Conservation (phyloP, 2,329 filamentous ascomycete genomes). For the Bertia moriformis region DNA sequence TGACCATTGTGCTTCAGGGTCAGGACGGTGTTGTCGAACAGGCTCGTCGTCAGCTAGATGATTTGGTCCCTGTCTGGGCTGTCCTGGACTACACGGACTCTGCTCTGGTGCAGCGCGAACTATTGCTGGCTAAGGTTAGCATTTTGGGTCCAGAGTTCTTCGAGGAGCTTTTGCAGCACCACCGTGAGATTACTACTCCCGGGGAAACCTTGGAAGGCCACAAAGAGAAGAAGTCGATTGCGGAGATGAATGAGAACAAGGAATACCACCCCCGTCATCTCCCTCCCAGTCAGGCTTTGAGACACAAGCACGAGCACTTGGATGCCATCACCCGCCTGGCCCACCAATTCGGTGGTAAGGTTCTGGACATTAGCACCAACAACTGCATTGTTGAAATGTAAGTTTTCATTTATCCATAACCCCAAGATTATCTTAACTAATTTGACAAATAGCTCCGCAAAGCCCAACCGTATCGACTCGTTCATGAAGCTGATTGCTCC, state of each 20-base stretch:
- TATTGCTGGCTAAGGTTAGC: conserved; percentile 90
- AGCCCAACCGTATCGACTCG: conserved; percentile 83
- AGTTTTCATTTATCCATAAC: too few species aligned
- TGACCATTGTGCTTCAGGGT: conserved; percentile 95
- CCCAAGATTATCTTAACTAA: too few species aligned
- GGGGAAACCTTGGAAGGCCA: conserved; percentile 27
- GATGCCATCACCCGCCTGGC: conserved; percentile 91
- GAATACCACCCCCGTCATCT: conserved; percentile 88
- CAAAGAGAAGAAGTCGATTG: conserved; percentile 15
- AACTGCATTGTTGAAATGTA: conserved; percentile 97
- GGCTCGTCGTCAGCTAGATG: conserved; percentile 84
- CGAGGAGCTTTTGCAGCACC: conserved; percentile 87
- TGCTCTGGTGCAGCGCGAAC: conserved; percentile 85
- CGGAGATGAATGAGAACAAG: conserved; percentile 29
- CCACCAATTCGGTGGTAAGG: conserved; percentile 95
- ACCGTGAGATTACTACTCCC: conserved; percentile 64
- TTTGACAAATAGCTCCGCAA: conserved; percentile 68
- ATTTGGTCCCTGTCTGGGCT: conserved; percentile 94
- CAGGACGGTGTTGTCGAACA: conserved; percentile 97
- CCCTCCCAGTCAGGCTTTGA: conserved; percentile 71
- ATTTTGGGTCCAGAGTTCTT: conserved; percentile 96
- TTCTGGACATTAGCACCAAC: conserved; percentile 92
- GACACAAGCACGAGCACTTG: conserved; percentile 95
- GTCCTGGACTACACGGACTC: conserved; percentile 90
- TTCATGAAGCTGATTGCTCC: conserved; percentile 92